phyloP scores from a whole-genome alignment of 768 basidiomycete genomes.

The Suillus americanus region DNA sequence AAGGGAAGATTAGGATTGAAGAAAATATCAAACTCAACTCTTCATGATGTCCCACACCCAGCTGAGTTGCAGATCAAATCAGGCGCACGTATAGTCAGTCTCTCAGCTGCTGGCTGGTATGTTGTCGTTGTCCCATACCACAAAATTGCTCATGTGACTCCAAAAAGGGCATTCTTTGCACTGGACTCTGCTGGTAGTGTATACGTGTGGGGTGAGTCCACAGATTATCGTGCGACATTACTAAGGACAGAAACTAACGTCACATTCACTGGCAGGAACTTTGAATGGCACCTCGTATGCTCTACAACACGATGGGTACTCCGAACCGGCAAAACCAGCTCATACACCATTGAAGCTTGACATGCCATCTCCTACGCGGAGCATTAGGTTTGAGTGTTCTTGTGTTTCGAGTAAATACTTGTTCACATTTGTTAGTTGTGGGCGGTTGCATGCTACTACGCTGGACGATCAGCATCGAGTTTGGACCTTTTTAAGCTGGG shows the following conservation, averaged over 20 bases:
- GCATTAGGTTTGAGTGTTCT: conserved; percentile 54
- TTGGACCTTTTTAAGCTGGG: conserved; percentile 80
- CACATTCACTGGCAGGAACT: conserved; percentile 55
- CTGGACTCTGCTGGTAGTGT: conserved; percentile 73
- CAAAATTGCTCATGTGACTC: neutral
- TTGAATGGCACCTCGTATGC: conserved; percentile 47
- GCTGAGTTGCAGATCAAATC: conserved; percentile 55
- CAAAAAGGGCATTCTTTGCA: conserved; percentile 79
- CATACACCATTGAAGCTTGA: conserved; percentile 54
- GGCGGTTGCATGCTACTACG: conserved; percentile 68
- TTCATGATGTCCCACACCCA: conserved; percentile 59
- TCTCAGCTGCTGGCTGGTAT: conserved; percentile 84
- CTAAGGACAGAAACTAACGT: conserved; percentile 7
- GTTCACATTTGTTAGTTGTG: conserved; percentile 52
- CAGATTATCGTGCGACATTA: neutral
- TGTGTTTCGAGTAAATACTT: neutral
- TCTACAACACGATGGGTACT: conserved; percentile 54
- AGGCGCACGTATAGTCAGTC: conserved; percentile 61
- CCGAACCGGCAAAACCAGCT: conserved; percentile 50
- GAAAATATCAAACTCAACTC: conserved; percentile 32
- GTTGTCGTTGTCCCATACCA: conserved; percentile 22
- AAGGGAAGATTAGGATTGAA: conserved; percentile 65
- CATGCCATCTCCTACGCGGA: conserved; percentile 58
- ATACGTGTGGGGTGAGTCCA: conserved; percentile 74
- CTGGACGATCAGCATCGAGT: conserved; percentile 59